Conservation (phyloP, 73 alveolate species). For the Paramecium primaurelia region DNA sequence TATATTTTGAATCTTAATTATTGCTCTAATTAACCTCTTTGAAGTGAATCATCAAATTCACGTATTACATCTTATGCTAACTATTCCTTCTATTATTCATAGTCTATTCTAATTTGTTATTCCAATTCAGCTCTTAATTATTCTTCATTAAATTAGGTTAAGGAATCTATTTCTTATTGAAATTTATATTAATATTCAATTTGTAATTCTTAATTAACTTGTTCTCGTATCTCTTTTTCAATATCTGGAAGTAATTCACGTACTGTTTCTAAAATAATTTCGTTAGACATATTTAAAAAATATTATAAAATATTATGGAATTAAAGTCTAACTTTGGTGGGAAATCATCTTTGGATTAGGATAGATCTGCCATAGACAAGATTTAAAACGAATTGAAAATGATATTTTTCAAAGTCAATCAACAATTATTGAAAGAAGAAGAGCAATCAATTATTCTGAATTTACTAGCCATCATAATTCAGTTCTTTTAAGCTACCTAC, state of each 20-base stretch:
- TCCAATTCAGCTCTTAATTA: neutral
- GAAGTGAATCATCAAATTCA: slow-evolving; percentile 24
- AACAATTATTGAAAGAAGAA: neutral
- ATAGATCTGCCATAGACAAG: neutral
- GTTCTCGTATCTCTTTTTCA: neutral
- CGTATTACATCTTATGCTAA: neutral
- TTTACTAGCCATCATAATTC: neutral
- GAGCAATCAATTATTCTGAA: neutral
- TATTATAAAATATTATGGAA: neutral
- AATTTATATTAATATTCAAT: neutral
- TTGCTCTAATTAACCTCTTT: neutral
- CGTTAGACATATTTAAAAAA: slow-evolving; percentile 12
- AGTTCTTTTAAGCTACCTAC: neutral
- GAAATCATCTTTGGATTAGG: neutral
- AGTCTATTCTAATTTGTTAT: neutral
- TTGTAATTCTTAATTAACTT: neutral
- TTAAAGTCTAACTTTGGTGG: slow-evolving; percentile 29
- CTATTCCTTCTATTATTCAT: neutral
- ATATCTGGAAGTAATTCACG: slow-evolving; percentile 12
- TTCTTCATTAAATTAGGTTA: neutral
- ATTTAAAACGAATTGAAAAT: neutral
- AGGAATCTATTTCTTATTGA: neutral
- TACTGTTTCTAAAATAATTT: slow-evolving; percentile 29
- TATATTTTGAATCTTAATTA: neutral
- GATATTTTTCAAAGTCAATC: neutral